Evolutionary conservation across 768 basidiomycete genomes (phyloP).

Genomic region (Leucosporidium creatinivorum): DNA sequence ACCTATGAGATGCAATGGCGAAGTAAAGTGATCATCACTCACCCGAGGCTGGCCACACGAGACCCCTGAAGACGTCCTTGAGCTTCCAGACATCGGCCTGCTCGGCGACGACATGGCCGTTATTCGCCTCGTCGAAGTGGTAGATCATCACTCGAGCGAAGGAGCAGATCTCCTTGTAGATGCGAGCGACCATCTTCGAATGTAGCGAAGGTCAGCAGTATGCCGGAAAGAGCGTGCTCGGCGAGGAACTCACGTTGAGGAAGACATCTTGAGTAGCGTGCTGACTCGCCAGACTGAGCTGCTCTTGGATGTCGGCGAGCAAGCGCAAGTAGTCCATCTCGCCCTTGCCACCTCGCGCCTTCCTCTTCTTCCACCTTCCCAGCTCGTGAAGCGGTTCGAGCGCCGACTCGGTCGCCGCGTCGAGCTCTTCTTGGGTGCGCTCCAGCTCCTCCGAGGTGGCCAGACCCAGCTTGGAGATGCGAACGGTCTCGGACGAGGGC

Average conservation of each 20-base stretch:
- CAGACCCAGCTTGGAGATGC: too few relatives aligned
- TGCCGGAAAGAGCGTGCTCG: too few relatives aligned
- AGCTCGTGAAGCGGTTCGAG: constrained; percentile 64
- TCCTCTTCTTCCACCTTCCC: constrained; percentile 41
- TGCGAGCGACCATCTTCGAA: constrained; percentile 59
- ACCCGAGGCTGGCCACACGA: too few relatives aligned
- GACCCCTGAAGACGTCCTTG: constrained; percentile 62
- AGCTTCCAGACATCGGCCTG: constrained; percentile 69
- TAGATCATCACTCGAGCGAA: constrained; percentile 76
- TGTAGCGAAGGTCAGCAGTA: too few relatives aligned
- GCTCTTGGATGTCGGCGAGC: constrained; percentile 72
- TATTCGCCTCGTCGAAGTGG: constrained; percentile 42
- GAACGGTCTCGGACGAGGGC: too few relatives aligned
- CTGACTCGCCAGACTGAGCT: constrained; percentile 55
- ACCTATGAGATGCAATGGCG: too few relatives aligned
- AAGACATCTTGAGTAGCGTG: constrained; percentile 50
- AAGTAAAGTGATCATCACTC: too few relatives aligned
- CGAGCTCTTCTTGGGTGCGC: constrained; percentile 33
- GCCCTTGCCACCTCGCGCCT: background rate
- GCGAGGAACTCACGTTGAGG: constrained; percentile 39
- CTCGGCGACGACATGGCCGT: constrained; percentile 57
- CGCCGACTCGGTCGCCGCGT: constrained; percentile 55
- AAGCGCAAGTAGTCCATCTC: constrained; percentile 77
- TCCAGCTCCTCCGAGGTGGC: constrained; percentile 4
- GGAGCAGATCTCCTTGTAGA: constrained; percentile 68